Evolutionary conservation across 345 rosid genomes (phyloP), one percentile per base, ranked within the genome.

Genomic region (Microthlaspi erraticum): DNA sequence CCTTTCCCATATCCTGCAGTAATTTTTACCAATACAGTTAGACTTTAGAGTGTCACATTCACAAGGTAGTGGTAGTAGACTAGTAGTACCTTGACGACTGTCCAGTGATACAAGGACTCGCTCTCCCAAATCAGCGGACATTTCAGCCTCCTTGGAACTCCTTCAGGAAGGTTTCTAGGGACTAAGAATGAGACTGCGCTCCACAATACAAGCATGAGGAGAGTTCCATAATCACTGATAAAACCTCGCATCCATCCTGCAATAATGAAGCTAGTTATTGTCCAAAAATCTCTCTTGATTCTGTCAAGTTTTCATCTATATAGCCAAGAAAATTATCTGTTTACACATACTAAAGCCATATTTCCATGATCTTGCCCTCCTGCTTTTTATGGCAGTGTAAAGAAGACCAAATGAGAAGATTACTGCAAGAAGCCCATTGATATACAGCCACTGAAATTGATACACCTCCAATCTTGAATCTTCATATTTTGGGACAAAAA

Each of bases 151-250:
- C 94, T 86, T 6, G 96, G 96, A 73, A 89, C 83, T 51, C 92
- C 94, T 1, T 80, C 63, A 61, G 96, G 92, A 78, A 85, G 80
- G 57, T 73, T 65, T n/a, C 73, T 70, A 0, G 86, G 85, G 52
- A 74, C 65, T 20, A 64, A 63, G 70, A 74, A 92, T 5, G 94
- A 85, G 37, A 88, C 77, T 42, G 83, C 84, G 6, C 91, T 86
- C 98, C 98, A 92, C 51, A 81, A 72, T 43, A 88, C 76, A 55
- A 92, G 94, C 92, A 86, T 89, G 13, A 86, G 72, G 11, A 95
- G 98, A 57, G 86, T 92, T 17, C 98, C 98, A 73, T 89, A 92
- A 53, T 89, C 98, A 33, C 91, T 87, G 19, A 81, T 75, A 70
- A 89, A 79, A 60, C 87, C 81, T 57, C 97, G 79, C 43, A 87